phyloP scores from a whole-genome alignment of 139 green algal genomes.

The Yamagishiella unicocca region DNA sequence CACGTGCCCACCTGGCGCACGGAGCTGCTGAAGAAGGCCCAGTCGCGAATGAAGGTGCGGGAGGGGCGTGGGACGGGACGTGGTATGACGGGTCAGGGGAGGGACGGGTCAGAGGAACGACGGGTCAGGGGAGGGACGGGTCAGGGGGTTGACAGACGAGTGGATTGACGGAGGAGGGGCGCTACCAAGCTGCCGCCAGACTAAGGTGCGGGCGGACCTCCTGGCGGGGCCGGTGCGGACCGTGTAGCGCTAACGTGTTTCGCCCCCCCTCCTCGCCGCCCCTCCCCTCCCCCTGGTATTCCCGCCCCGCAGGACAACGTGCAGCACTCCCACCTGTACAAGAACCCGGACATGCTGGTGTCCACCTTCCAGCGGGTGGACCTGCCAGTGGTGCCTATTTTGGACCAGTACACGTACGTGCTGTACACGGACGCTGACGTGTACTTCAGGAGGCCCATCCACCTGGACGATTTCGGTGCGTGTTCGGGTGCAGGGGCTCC shows the following conservation, averaged over 20 bases:
- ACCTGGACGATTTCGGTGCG: slow-evolving; percentile 53
- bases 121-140: too few relatives aligned
- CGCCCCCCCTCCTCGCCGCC: background rate
- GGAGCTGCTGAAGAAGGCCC: slow-evolving; percentile 46
- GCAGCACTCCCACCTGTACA: slow-evolving; percentile 46
- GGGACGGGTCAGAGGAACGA: too few relatives aligned
- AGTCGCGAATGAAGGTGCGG: slow-evolving; percentile 25
- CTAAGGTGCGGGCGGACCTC: too few relatives aligned
- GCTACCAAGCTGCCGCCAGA: too few relatives aligned
- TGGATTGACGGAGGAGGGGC: too few relatives aligned
- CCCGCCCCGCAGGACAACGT: slow-evolving; percentile 37
- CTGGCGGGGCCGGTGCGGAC: too few relatives aligned
- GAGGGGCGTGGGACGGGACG: background rate
- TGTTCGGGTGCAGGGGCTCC: too few relatives aligned
- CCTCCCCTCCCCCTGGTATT: too few relatives aligned
- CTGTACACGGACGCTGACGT: slow-evolving; percentile 66
- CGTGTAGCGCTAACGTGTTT: background rate
- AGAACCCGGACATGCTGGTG: slow-evolving; percentile 47
- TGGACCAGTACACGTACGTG: slow-evolving; percentile 57
- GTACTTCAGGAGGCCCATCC: slow-evolving; percentile 49
- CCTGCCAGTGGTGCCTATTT: slow-evolving; percentile 49
- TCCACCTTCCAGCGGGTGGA: slow-evolving; percentile 53
- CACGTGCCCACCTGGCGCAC: slow-evolving; percentile 52
- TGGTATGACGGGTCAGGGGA: too few relatives aligned
- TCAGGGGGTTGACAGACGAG: too few relatives aligned